Base-by-base conservation (phyloP, 495 filamentous ascomycete genomes). In the Talaromyces adpressus region DNA sequence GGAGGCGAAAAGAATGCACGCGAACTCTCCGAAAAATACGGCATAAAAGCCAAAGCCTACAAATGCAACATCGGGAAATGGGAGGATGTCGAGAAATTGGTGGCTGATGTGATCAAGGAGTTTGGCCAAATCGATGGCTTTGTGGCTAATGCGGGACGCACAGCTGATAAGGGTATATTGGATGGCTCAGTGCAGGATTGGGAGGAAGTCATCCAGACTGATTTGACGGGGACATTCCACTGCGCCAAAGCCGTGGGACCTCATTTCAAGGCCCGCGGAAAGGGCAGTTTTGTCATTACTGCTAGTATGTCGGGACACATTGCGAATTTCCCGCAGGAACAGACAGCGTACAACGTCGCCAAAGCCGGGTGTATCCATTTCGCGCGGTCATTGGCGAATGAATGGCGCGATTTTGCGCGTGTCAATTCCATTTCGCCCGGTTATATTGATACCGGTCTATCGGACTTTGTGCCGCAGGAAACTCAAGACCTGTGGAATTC, bases 331-430 rank as follows among this genome's bases (percentile, higher is more conserved):
- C 89, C 89, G 2, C 88, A 91, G 72, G 87, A 91, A 71, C 89
- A 92, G 74, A 90, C 87, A 12, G 84, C 81, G n/a, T 92, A 92
- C 80, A 92, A 92, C 70, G 87, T 88, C 30, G 87, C 88, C 66
- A 92, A 92, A 78, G 88, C 89, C 4, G 79, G 76, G 23, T 80
- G 69, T 39, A 78, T 84, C 63, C 81, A 84, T 67, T 71, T 85
- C 71, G 81, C 81, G 9, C 69, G 73, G 4, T 88, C 84, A 57
- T 73, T 91, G 61, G 88, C 89, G 54, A 89, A 89, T 72, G 89
- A 91, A 71, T 91, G 89, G 89, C 78, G 89, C 60, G 87, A 87
- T 70, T 92, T 92, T 71, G 88, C 89, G 2, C 80, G 88, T 27
- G 87, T 88, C 62, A 91, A 91, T 77, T 81, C 76, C 74, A 86